Conservation (phyloP, 2,329 filamentous ascomycete genomes). For the Calonectria montana region DNA sequence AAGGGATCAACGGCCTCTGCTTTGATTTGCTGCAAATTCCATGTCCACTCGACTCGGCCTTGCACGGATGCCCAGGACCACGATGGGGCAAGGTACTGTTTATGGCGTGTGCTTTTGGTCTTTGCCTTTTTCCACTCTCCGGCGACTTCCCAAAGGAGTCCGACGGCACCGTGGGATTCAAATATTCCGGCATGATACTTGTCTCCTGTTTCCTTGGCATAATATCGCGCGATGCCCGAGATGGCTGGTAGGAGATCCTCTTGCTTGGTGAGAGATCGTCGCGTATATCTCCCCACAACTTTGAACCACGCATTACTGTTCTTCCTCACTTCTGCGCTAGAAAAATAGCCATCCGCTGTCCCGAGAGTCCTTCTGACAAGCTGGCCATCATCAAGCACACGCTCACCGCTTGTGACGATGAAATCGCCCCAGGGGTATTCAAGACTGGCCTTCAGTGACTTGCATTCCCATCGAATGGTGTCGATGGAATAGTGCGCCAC, state of each 20-base stretch:
- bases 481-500: conserved; percentile 11
- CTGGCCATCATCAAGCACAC: neutral
- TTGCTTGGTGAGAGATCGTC: neutral
- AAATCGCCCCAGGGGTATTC: conserved; percentile 14
- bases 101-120: neutral
- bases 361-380: neutral
- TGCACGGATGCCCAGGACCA: conserved; percentile 23
- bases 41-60: conserved; percentile 2
- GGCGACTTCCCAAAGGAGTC: conserved; percentile 4
- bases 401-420: neutral
- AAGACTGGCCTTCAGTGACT: neutral
- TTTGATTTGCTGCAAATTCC: neutral
- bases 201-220: neutral
- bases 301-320: conserved; percentile 11
- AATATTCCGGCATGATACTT: conserved; percentile 11
- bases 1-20: neutral
- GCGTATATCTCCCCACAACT: conserved; percentile 3
- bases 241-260: conserved; percentile 9
- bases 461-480: conserved; percentile 21
- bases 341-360: neutral
- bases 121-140: neutral
- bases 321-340: neutral
- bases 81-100: conserved; percentile 9
- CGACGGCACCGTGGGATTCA: neutral
- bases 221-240: conserved; percentile 5